Conservation (phyloP, 495 filamentous ascomycete species). For the Chaetomidium leptoderma region DNA sequence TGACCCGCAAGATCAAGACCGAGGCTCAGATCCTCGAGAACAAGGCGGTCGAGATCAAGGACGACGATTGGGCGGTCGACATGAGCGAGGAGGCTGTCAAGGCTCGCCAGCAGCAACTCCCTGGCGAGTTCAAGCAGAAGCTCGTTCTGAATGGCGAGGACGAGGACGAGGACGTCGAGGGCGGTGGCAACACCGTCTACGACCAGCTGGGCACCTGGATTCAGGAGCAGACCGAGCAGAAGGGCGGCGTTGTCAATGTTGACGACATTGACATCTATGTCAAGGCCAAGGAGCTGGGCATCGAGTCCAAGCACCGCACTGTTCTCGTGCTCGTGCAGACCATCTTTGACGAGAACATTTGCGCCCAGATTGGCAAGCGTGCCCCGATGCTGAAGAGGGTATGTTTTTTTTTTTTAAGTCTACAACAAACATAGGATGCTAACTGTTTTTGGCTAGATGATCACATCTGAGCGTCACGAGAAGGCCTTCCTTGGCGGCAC, state of each 20-base stretch:
- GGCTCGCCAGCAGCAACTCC: constrained; percentile 85
- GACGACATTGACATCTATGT: constrained; percentile 85
- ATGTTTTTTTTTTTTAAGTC: constrained; percentile 25
- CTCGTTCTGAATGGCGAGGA: constrained; percentile 80
- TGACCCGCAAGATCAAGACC: constrained; percentile 83
- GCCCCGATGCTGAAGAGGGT: constrained; percentile 82
- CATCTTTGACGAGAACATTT: constrained; percentile 86
- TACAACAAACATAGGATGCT: constrained; percentile 25
- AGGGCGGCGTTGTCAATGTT: constrained; percentile 67
- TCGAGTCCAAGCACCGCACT: constrained; percentile 92
- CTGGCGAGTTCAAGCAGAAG: constrained; percentile 83
- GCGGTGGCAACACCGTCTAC: constrained; percentile 71
- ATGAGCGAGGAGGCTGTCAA: constrained; percentile 91
- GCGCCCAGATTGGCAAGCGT: constrained; percentile 72
- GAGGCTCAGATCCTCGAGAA: constrained; percentile 70
- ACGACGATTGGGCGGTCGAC: constrained; percentile 92
- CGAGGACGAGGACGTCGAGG: constrained; percentile 78
- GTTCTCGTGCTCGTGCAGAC: constrained; percentile 87
- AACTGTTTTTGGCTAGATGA: constrained; percentile 56
- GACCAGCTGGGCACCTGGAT: constrained; percentile 95
- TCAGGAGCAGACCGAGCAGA: constrained; percentile 63
- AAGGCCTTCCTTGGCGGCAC: constrained; percentile 97
- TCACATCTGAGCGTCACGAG: constrained; percentile 85
- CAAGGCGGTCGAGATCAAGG: constrained; percentile 57
- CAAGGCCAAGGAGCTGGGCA: constrained; percentile 94